phyloP scores from a whole-genome alignment of 2,329 filamentous ascomycete species.

The Phialophora chinensis region DNA sequence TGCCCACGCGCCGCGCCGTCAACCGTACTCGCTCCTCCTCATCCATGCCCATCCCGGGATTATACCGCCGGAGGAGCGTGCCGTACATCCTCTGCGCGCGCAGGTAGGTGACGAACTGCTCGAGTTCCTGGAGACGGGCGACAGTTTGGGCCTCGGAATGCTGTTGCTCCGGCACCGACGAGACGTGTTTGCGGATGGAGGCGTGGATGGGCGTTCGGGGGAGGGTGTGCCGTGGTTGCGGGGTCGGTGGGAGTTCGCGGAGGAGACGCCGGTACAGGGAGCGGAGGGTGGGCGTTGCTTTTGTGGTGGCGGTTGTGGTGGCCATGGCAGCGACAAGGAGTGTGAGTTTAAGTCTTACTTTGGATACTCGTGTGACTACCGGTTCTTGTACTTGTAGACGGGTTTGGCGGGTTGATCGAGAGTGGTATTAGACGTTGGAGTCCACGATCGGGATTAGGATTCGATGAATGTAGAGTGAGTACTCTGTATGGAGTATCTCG shows the following conservation, averaged over 20 bases:
- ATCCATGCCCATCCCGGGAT: conserved; percentile 87
- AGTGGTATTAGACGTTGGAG: too few relatives aligned
- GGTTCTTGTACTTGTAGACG: background rate
- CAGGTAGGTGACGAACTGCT: conserved; percentile 80
- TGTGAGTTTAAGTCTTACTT: background rate
- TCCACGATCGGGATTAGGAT: too few relatives aligned
- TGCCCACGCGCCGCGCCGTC: conserved; percentile 84
- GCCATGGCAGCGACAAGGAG: background rate
- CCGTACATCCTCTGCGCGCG: conserved; percentile 84
- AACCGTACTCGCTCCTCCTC: conserved; percentile 81
- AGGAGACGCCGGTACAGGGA: conserved; percentile 87
- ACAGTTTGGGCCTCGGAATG: conserved; percentile 35
- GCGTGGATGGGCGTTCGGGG: conserved; percentile 68
- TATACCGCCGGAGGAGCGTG: conserved; percentile 85
- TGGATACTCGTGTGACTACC: background rate
- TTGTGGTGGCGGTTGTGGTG: conserved; percentile 14
- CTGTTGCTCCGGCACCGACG: conserved; percentile 41
- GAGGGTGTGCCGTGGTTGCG: conserved; percentile 38
- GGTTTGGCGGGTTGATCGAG: background rate
- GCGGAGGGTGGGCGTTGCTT: conserved; percentile 57
- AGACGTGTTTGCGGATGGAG: conserved; percentile 69
- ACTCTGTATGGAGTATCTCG: background rate
- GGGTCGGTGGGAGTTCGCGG: conserved; percentile 78
- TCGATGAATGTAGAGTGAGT: too few relatives aligned
- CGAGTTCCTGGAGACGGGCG: conserved; percentile 59